These are phyloP conservation scores for Cyclotella sp. DNA, from an alignment of 108 stramenopile genomes.

Conservation along the genomic window DNA sequence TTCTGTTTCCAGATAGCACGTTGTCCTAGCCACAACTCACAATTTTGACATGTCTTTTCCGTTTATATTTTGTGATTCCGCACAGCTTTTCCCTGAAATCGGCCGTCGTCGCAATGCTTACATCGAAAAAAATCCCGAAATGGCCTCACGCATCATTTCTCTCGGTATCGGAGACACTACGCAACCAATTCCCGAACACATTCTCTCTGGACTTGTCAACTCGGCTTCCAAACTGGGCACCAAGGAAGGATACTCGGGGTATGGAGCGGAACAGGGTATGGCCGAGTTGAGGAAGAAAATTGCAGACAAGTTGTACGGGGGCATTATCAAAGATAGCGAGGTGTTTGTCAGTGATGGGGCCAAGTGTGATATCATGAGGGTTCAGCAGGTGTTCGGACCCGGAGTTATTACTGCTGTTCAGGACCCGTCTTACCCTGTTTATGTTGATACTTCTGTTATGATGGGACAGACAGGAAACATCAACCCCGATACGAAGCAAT, in stretches of 20 bases:
- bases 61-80: not conserved
- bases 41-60: not conserved
- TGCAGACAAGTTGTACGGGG: conserved; percentile 88
- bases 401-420: conserved; percentile 92
- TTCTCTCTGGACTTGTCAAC: conserved; percentile 86
- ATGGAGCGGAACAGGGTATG: conserved; percentile 96
- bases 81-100: conserved; percentile 95
- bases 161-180: conserved; percentile 98
- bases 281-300: conserved; percentile 89
- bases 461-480: conserved; percentile 95
- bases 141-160: conserved; percentile 89
- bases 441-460: conserved; percentile 94
- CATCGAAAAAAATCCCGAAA: conserved; percentile 91
- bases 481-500: conserved; percentile 87
- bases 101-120: conserved; percentile 93
- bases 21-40: too few relatives aligned
- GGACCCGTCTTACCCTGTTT: conserved; percentile 97
- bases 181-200: conserved; percentile 95
- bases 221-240: conserved; percentile 91
- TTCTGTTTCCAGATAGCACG: not conserved
- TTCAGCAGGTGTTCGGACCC: conserved; percentile 97
- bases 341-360: conserved; percentile 98
- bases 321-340: conserved; percentile 89
- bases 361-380: conserved; percentile 96
- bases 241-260: conserved; percentile 93